Evolutionary conservation across 768 basidiomycete species (phyloP), one percentile per base, ranked within the genome.

Genomic region (Coprinopsis strossmayeri): DNA sequence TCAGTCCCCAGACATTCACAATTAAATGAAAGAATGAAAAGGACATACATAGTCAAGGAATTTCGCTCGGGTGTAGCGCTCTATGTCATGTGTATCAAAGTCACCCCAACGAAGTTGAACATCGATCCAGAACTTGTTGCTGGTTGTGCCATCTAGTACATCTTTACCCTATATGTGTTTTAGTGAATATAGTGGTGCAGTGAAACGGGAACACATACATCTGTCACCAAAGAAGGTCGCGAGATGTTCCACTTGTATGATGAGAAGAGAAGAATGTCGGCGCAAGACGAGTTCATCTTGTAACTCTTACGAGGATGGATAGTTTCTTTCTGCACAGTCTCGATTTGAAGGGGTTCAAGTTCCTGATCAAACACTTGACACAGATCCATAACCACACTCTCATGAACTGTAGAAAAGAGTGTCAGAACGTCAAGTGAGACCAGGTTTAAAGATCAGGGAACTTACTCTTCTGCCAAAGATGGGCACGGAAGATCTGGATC

Each of bases 281-380:
- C 95, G 55, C 95, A 97, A n/a, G 93, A 95, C 5, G 93, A 96
- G 70, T 99, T 99, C 96, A 99, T 98, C 81, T 99, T 99, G 81
- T 99, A 99, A 75, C 92, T 96, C 77, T 97, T 97, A 69, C 95
- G 89, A 58, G 95, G 95, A 65, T 96, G 96, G 53, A 99, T 99
- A 0, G 96, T 97, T 68, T 99, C 96, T 68, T 99, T 99, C 67
- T 98, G 96, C 0, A 99, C 96, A 0, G 94, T 98, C 74, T 98
- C 96, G 58, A 99, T 99, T 57, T 97, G 93, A 13, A 99, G 70
- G 2, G 96, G 94, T 64, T 99, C 96, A 27, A 99, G 75, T 61
- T 99, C 96, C 68, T 97, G 94, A 69, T 99, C 96, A 59, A 99
- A 96, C 18, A 98, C 95, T 78, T 98, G 95, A 71, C 94, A 96